These are phyloP conservation scores for Trichoderma asperellum DNA, from an alignment of 2,329 filamentous ascomycete species.

Conservation along the genomic window DNA sequence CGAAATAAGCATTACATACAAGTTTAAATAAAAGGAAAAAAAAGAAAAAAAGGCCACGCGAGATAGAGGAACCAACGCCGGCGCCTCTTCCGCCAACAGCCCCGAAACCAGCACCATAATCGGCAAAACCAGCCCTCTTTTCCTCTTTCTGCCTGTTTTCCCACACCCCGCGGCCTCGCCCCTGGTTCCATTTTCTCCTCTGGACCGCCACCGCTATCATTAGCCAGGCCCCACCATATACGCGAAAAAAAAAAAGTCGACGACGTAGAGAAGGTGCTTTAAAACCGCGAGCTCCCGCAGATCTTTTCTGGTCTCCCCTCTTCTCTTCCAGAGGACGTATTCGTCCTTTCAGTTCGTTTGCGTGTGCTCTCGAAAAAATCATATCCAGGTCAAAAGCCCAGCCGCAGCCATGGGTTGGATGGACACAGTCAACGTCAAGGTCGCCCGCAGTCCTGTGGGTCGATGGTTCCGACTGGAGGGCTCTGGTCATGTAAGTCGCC, in stretches of 20 bases:
- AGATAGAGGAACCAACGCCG: not conserved
- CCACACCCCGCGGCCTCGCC: conserved; percentile 18
- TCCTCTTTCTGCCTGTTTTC: not conserved
- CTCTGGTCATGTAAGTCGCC: conserved; percentile 72
- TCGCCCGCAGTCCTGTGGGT: conserved; percentile 69
- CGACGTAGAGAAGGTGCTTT: conserved; percentile 10
- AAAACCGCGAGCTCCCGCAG: not conserved
- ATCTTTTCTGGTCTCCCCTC: not conserved
- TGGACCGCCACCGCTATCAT: conserved; percentile 24
- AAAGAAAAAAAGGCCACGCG: not conserved
- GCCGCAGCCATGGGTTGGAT: conserved; percentile 51
- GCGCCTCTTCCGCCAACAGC: not conserved
- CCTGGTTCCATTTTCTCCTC: not conserved
- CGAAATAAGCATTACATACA: not conserved
- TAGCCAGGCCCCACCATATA: conserved; percentile 21
- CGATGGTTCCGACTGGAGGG: conserved; percentile 80
- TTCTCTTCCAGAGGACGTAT: conserved; percentile 4
- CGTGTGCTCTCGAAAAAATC: not conserved
- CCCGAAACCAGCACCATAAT: not conserved
- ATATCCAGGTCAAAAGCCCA: not conserved
- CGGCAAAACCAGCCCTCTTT: not conserved
- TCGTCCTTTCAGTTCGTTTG: conserved; percentile 11
- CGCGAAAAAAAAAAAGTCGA: conserved; percentile 14
- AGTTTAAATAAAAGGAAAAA: not conserved
- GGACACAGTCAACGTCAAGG: conserved; percentile 55